phyloP scores from a whole-genome alignment of 2,329 filamentous ascomycete species.

The Eutypella sp. region DNA sequence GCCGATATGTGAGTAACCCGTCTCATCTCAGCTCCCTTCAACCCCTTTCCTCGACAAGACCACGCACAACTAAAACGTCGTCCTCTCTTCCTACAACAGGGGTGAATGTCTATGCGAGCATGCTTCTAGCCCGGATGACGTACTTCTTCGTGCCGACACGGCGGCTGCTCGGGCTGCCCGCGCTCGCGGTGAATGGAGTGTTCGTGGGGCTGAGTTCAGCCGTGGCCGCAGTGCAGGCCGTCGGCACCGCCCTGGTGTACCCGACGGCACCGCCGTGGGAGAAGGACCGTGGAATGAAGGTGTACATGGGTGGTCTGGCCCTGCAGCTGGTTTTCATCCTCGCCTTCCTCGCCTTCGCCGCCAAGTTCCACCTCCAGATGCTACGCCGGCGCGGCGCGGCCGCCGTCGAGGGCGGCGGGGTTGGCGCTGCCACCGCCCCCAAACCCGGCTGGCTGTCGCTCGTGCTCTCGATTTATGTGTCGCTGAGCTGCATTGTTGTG shows the following conservation, averaged over 20 bases:
- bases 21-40: not conserved
- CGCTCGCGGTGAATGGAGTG: conserved; percentile 29
- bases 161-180: conserved; percentile 32
- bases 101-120: conserved; percentile 44
- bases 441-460: conserved; percentile 18
- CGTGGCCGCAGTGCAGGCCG: conserved; percentile 30
- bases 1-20: conserved; percentile 20
- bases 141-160: conserved; percentile 36
- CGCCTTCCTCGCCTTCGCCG: conserved; percentile 36
- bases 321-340: conserved; percentile 47
- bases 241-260: conserved; percentile 26
- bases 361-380: conserved; percentile 32
- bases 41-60: not conserved
- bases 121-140: conserved; percentile 41
- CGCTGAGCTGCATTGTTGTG: conserved; percentile 31
- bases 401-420: not conserved
- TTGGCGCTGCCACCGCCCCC: not conserved
- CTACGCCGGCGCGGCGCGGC: not conserved
- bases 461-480: conserved; percentile 29
- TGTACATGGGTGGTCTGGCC: conserved; percentile 51
- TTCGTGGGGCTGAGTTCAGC: conserved; percentile 38
- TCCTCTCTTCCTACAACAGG: conserved; percentile 14
- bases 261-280: conserved; percentile 20
- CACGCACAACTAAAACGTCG: not conserved
- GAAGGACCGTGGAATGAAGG: conserved; percentile 29